These are phyloP conservation scores for Cardamine resedifolia DNA, from an alignment of 345 rosid genomes.

Conservation along the genomic window DNA sequence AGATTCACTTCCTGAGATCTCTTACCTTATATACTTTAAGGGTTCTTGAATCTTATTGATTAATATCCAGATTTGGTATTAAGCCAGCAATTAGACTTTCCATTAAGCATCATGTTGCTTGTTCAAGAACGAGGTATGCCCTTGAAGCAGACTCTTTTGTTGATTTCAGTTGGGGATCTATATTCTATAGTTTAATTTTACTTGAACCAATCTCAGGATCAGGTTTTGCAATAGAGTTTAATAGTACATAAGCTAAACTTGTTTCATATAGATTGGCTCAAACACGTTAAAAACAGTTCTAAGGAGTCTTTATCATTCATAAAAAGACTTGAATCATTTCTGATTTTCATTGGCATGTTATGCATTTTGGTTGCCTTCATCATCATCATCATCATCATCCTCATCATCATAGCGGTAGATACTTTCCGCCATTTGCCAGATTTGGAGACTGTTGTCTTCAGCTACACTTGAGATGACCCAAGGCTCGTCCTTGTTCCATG, in stretches of 20 bases:
- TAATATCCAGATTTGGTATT: constrained; percentile 17
- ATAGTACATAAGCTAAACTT: constrained; percentile 2
- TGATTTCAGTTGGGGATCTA: background rate
- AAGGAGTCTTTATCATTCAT: background rate
- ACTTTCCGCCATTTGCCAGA: constrained; percentile 80
- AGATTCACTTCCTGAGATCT: constrained; percentile 22
- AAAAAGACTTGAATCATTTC: constrained; percentile 17
- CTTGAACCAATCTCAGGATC: background rate
- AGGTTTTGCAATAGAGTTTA: background rate
- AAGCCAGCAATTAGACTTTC: constrained; percentile 7
- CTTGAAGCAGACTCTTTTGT: constrained; percentile 1
- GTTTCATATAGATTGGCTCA: constrained; percentile 3
- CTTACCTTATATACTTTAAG: background rate
- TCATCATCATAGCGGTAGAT: constrained; percentile 59
- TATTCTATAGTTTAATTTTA: background rate
- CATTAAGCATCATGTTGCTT: constrained; percentile 17
- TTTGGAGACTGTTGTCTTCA: constrained; percentile 71
- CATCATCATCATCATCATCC: constrained; percentile 7
- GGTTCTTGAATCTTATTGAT: constrained; percentile 19
- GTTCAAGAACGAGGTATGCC: background rate
- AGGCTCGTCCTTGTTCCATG: constrained; percentile 73
- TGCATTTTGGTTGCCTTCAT: constrained; percentile 24
- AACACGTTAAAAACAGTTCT: background rate
- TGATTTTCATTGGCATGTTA: constrained; percentile 11
- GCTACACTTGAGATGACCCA: constrained; percentile 85